phyloP scores from a whole-genome alignment of 441 rosid genomes.

The Pelargonium exstipulatum region DNA sequence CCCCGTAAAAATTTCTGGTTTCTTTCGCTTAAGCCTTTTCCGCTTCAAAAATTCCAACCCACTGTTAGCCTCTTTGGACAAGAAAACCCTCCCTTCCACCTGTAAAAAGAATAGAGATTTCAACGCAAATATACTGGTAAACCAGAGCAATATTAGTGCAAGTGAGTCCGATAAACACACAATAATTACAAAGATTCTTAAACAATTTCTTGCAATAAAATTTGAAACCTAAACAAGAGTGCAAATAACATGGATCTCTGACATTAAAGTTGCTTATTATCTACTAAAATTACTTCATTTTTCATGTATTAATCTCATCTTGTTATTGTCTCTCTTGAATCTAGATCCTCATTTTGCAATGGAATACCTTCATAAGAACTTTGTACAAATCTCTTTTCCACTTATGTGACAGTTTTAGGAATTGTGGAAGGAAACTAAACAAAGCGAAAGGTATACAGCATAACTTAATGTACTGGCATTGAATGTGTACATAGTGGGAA shows the following conservation, averaged over 20 bases:
- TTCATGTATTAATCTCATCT: not conserved
- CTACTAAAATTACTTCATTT: not conserved
- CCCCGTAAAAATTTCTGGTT: constrained; percentile 45
- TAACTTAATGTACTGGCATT: not conserved
- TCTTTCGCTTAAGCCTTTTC: constrained; percentile 71
- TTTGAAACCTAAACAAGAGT: not conserved
- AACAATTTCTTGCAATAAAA: not conserved
- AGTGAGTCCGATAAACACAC: not conserved
- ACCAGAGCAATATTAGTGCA: not conserved
- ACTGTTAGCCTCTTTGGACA: constrained; percentile 67
- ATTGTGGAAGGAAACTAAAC: not conserved
- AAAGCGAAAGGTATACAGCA: no score
- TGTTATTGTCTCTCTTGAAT: not conserved
- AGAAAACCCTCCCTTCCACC: constrained; percentile 88
- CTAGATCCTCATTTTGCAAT: not conserved
- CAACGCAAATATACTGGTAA: constrained; percentile 18
- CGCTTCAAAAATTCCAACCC: constrained; percentile 76
- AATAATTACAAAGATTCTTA: not conserved
- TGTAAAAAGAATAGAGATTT: constrained; percentile 28
- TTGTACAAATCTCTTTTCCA: not conserved
- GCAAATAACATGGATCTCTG: not conserved
- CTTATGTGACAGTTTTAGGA: not conserved
- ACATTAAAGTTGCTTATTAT: not conserved
- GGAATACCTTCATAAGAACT: not conserved
- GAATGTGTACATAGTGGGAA: not conserved